These are phyloP conservation scores for Suillus cothurnatus DNA, from an alignment of 768 basidiomycete species.

Conservation along the genomic window DNA sequence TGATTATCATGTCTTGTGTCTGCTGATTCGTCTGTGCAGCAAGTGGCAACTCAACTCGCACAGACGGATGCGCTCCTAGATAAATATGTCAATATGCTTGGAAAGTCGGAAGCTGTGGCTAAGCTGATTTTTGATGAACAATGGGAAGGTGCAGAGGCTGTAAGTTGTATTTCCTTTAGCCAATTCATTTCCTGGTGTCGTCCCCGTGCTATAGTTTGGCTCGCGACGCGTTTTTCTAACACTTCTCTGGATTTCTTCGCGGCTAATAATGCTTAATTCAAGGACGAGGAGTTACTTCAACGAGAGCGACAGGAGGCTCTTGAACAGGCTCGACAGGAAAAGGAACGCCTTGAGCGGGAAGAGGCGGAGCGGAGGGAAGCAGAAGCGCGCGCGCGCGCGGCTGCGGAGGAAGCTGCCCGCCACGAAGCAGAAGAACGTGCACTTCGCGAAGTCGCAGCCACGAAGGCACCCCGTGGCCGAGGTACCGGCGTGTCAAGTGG, in stretches of 20 bases:
- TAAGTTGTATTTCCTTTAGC: conserved; percentile 36
- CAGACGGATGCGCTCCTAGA: conserved; percentile 76
- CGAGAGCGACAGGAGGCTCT: conserved; percentile 40
- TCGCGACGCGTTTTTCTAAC: not conserved
- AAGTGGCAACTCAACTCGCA: conserved; percentile 63
- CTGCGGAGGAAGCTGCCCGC: conserved; percentile 36
- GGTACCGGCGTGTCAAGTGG: conserved; percentile 54
- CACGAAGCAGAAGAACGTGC: conserved; percentile 51
- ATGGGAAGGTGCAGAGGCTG: conserved; percentile 75
- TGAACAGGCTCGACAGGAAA: conserved; percentile 34
- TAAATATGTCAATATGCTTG: conserved; percentile 71
- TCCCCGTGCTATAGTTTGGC: not conserved
- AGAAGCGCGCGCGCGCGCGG: conserved; percentile 34
- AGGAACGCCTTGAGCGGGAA: conserved; percentile 29
- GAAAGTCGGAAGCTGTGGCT: conserved; percentile 68
- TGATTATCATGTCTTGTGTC: not conserved
- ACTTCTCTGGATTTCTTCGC: not conserved
- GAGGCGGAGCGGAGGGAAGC: conserved; percentile 43
- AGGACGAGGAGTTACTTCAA: conserved; percentile 65
- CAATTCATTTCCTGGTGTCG: not conserved
- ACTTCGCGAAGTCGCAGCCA: conserved; percentile 45
- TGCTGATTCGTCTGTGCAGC: conserved; percentile 38
- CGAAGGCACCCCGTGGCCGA: conserved; percentile 39
- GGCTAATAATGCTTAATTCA: conserved; percentile 1
- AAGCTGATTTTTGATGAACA: conserved; percentile 74